Conservation (phyloP, 2,329 filamentous ascomycete species). For the Coniochaeta sp. region DNA sequence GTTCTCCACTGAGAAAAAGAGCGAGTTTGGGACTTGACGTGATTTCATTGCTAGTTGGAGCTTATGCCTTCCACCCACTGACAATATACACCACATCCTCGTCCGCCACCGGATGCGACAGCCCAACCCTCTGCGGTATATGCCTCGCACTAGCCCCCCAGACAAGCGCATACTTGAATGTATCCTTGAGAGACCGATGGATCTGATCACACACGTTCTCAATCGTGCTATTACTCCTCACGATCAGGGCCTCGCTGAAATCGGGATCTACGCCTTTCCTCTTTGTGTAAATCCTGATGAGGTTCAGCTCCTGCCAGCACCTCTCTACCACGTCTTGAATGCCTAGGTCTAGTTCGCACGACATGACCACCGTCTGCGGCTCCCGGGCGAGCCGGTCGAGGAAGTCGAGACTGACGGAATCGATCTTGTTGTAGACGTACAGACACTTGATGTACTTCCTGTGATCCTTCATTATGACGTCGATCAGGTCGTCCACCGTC, state of each 20-base stretch:
- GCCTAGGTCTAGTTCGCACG: constrained; percentile 89
- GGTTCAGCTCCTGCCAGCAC: constrained; percentile 85
- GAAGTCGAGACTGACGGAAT: constrained; percentile 87
- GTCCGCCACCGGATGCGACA: constrained; percentile 70
- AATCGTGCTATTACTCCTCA: constrained; percentile 78
- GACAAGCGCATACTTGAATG: constrained; percentile 96
- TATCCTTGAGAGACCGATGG: constrained; percentile 91
- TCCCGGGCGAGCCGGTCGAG: constrained; percentile 88
- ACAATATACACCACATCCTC: constrained; percentile 64
- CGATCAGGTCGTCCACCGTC: constrained; percentile 97
- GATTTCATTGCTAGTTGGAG: background rate
- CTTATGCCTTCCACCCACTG: constrained; percentile 53
- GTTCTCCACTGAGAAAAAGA: background rate
- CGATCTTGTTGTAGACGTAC: constrained; percentile 99
- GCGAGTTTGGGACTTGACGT: background rate
- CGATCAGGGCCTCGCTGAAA: constrained; percentile 88
- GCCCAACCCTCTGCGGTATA: constrained; percentile 84
- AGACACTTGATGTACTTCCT: constrained; percentile 92
- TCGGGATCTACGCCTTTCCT: constrained; percentile 85
- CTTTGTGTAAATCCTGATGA: constrained; percentile 96
- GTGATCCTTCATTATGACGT: constrained; percentile 99
- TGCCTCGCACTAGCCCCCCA: constrained; percentile 97
- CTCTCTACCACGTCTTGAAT: constrained; percentile 89
- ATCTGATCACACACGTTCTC: constrained; percentile 97
- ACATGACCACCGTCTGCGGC: constrained; percentile 93